These are phyloP conservation scores for Litsea cubeba DNA, from an alignment of 164 flowering plant species.

Conservation along the genomic window DNA sequence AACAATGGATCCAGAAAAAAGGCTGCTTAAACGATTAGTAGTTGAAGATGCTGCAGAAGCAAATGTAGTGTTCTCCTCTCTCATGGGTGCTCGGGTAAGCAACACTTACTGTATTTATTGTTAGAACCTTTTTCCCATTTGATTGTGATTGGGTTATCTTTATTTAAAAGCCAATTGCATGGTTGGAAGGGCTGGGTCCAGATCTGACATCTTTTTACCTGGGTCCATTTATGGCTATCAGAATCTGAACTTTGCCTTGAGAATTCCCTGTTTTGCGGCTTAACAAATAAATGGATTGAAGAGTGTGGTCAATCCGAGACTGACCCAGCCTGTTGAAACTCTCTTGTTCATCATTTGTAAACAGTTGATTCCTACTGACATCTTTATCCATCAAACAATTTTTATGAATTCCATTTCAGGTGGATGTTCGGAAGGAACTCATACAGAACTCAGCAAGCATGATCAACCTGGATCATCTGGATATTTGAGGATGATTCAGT, in stretches of 20 bases:
- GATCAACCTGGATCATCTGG: conserved; percentile 59
- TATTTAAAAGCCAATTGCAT: too few species aligned
- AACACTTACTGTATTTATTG: background rate
- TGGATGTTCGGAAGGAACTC: conserved; percentile 76
- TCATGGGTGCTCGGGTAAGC: conserved; percentile 88
- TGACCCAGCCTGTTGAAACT: background rate
- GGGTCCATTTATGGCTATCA: background rate
- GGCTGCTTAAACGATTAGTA: conserved; percentile 70
- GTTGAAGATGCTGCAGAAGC: conserved; percentile 95
- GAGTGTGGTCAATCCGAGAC: background rate
- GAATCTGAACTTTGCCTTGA: background rate
- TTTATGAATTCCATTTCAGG: conserved; percentile 34
- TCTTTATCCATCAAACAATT: background rate
- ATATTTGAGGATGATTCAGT: conserved; percentile 40
- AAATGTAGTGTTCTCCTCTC: conserved; percentile 77
- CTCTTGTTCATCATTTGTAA: background rate
- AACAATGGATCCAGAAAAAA: conserved; percentile 76
- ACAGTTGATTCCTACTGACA: background rate
- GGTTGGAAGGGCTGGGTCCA: background rate
- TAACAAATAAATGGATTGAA: background rate
- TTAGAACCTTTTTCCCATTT: background rate
- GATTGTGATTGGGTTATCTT: background rate
- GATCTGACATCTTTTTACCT: background rate
- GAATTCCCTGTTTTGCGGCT: background rate
- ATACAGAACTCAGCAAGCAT: conserved; percentile 50